Conservation (phyloP, 176 grass and related monocot genomes). For the Eremochloa ophiuroides region DNA sequence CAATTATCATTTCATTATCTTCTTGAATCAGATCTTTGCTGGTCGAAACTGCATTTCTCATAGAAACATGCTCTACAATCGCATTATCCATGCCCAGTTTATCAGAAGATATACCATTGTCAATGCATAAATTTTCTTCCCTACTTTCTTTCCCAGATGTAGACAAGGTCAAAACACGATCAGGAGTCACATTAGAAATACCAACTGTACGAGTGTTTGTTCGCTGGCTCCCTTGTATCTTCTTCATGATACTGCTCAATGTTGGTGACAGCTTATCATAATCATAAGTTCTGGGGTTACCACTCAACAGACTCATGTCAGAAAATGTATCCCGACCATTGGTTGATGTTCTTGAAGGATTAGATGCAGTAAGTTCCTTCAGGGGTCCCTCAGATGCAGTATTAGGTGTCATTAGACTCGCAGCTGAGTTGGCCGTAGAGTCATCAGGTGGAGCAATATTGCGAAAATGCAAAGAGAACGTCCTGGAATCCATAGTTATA, state of each 20-base stretch:
- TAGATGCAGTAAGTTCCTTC: constrained; percentile 37
- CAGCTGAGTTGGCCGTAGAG: constrained; percentile 51
- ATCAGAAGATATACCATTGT: constrained; percentile 22
- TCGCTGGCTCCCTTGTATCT: constrained; percentile 36
- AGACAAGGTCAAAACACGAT: constrained; percentile 9
- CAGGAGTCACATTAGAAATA: constrained; percentile 1
- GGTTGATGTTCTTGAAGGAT: constrained; percentile 31
- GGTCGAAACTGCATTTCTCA: background rate
- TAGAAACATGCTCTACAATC: constrained; percentile 4
- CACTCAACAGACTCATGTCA: constrained; percentile 60
- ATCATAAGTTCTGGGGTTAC: constrained; percentile 29
- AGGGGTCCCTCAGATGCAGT: background rate
- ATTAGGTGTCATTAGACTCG: constrained; percentile 52
- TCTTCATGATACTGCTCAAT: constrained; percentile 45
- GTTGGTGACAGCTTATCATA: constrained; percentile 55
- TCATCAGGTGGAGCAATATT: constrained; percentile 58
- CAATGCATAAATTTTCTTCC: constrained; percentile 12
- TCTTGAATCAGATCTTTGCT: constrained; percentile 4
- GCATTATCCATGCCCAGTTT: background rate
- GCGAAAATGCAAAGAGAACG: constrained; percentile 76
- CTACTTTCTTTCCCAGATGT: constrained; percentile 12
- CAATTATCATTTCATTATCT: constrained; percentile 19
- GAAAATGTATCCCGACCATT: constrained; percentile 23
- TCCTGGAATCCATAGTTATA: constrained; percentile 83
- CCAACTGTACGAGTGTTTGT: constrained; percentile 25